Evolutionary conservation across 164 flowering plant genomes (phyloP), one percentile per base, ranked within the genome.

Genomic region (Hamamelis virginiana): DNA sequence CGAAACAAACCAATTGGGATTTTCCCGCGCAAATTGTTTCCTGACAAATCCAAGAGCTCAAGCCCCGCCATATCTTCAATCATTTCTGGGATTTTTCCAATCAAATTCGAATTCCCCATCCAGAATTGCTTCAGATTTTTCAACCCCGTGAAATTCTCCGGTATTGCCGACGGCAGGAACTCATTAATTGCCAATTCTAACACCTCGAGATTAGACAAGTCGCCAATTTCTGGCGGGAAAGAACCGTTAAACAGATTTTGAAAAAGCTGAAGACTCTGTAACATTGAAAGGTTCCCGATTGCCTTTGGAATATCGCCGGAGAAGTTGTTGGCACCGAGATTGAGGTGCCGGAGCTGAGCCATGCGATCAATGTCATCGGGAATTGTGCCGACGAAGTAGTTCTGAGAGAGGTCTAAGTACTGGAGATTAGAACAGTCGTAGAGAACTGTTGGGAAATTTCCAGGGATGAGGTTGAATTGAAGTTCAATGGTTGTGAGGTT

Each of bases 401-500:
- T 81, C 53, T 75, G 71, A 5, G 81, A 78, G 56, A 78, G 74
- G 72, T 78, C 75, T 0, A 81, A 25, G 72, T 48, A 51, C 61
- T 70, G 27, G 11, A 81, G 81, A 50, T 69, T 73, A 48, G 81
- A 59, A 56, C 84, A 81, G 62, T 73, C 75, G 72, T 65, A 75
- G 6, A 78, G 74, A 47, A n/a, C 47, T 9, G 8, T 46, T 0
- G 84, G 84, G 57, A 81, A 81, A 1, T 26, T 52, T 1, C 77
- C 71, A 0, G 78, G 70, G 48, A 72, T 64, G 61, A 43, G 45
- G 45, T 78, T 74, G 48, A 1, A 13, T 0, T 52, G 13, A 28
- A 80, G 63, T 10, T 77, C 66, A 21, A 82, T 19, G 47, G 1
- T 0, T 0, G 73, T 75, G 47, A 82, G 77, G 67, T 77, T 79